A percentile compares a stretch with the other conserved stretches of the same genome.
phyloP scores from a whole-genome alignment of 257 asterid genomes.

The Nicotiana attenuata region DNA sequence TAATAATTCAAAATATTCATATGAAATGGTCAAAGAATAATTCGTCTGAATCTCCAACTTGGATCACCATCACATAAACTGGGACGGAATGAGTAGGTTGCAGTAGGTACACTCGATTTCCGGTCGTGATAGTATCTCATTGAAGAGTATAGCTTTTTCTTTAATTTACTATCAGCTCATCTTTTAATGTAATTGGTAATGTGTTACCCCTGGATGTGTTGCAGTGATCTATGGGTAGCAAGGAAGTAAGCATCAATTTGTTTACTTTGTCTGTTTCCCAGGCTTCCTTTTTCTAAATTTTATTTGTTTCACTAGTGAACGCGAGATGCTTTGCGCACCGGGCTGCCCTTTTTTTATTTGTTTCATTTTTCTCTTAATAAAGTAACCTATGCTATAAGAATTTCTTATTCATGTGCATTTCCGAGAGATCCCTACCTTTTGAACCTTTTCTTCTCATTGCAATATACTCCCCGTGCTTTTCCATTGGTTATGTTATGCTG shows the following conservation, averaged over 20 bases:
- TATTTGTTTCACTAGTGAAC: too few relatives aligned
- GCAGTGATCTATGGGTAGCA: neutral
- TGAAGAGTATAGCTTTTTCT: neutral
- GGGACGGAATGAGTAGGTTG: too few relatives aligned
- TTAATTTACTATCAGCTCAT: neutral
- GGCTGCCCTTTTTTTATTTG: neutral
- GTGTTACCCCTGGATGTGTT: neutral
- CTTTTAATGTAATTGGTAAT: neutral
- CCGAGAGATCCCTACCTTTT: neutral
- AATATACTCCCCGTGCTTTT: neutral
- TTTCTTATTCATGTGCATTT: neutral
- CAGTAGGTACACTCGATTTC: too few relatives aligned
- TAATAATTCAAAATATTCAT: too few relatives aligned
- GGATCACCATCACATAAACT: too few relatives aligned
- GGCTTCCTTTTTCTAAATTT: neutral
- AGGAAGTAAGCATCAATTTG: neutral
- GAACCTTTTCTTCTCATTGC: neutral
- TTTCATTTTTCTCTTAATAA: neutral
- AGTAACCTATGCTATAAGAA: neutral
- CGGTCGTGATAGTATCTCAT: neutral
- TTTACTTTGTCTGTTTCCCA: neutral
- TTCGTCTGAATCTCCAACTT: too few relatives aligned
- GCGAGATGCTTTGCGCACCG: too few relatives aligned
- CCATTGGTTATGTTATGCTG: neutral
- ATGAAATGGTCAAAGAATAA: too few relatives aligned